Conservation (phyloP, 2,329 filamentous ascomycete species). For the Claviceps maximensis region DNA sequence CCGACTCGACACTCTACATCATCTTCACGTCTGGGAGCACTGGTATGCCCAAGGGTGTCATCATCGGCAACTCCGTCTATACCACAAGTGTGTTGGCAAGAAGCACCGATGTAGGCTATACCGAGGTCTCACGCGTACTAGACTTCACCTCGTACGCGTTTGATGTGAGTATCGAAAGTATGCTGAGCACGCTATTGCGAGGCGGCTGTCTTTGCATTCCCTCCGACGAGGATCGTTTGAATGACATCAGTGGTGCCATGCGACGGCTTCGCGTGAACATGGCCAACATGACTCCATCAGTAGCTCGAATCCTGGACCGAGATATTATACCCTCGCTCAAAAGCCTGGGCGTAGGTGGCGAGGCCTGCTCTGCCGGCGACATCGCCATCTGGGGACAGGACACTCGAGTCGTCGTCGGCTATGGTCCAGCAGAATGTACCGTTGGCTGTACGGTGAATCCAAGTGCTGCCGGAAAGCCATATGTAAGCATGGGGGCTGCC, state of each 20-base stretch:
- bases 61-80: conserved; percentile 9
- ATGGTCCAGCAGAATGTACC: conserved; percentile 1
- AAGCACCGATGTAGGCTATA: neutral
- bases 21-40: conserved; percentile 5
- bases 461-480: neutral
- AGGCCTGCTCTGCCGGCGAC: conserved; percentile 2
- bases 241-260: conserved; percentile 29
- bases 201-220: conserved; percentile 9
- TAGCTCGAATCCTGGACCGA: neutral
- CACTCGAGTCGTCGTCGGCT: neutral
- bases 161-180: conserved; percentile 4
- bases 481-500: conserved; percentile 1
- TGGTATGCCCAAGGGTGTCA: conserved; percentile 14
- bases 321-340: neutral
- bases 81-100: conserved; percentile 1
- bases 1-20: neutral
- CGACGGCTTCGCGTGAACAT: conserved; percentile 27
- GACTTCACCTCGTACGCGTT: conserved; percentile 8
- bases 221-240: conserved; percentile 28
- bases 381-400: conserved; percentile 1
- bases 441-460: conserved; percentile 1
- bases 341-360: conserved; percentile 1
- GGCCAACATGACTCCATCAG: conserved; percentile 29
- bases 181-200: conserved; percentile 2
- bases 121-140: conserved; percentile 3